Evolutionary conservation across 768 basidiomycete species (phyloP).

Genomic region (Kwoniella sp.): DNA sequence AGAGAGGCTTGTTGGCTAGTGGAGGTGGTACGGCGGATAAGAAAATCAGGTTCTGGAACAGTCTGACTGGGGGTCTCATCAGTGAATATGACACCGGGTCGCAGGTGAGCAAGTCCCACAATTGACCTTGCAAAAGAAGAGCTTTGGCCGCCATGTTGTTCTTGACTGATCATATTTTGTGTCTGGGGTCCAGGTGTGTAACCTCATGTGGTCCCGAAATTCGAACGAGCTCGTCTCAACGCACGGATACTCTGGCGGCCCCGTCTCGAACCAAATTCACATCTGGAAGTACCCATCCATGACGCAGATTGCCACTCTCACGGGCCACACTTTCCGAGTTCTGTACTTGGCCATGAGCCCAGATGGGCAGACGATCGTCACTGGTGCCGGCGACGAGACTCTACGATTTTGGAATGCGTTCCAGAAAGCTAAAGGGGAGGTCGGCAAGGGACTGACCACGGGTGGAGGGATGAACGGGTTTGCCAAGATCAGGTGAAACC

Average conservation of each 20-base stretch:
- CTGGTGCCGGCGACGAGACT: constrained; percentile 96
- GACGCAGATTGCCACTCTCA: constrained; percentile 90
- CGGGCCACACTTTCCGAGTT: constrained; percentile 92
- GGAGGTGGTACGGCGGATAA: constrained; percentile 99
- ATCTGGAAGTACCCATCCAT: constrained; percentile 87
- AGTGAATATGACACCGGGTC: constrained; percentile 91
- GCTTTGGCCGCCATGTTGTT: background rate
- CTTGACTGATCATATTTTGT: background rate
- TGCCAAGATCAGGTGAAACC: constrained; percentile 23
- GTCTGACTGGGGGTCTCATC: constrained; percentile 65
- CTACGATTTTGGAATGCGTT: constrained; percentile 97
- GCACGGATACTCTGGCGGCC: constrained; percentile 91
- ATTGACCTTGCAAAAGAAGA: background rate
- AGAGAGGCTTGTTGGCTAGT: constrained; percentile 83
- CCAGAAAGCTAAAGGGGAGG: constrained; percentile 27
- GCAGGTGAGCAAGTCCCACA: constrained; percentile 66
- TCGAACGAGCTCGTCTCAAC: constrained; percentile 98
- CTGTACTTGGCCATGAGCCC: constrained; percentile 97
- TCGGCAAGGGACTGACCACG: background rate
- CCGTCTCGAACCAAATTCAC: constrained; percentile 93
- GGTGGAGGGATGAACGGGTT: constrained; percentile 15
- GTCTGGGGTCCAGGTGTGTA: constrained; percentile 72
- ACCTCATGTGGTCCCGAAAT: constrained; percentile 92
- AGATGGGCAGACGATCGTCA: constrained; percentile 96
- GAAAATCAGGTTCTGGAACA: constrained; percentile 61